Base-by-base conservation (phyloP, 2,329 filamentous ascomycete genomes). In the Raffaelea albimanens region DNA sequence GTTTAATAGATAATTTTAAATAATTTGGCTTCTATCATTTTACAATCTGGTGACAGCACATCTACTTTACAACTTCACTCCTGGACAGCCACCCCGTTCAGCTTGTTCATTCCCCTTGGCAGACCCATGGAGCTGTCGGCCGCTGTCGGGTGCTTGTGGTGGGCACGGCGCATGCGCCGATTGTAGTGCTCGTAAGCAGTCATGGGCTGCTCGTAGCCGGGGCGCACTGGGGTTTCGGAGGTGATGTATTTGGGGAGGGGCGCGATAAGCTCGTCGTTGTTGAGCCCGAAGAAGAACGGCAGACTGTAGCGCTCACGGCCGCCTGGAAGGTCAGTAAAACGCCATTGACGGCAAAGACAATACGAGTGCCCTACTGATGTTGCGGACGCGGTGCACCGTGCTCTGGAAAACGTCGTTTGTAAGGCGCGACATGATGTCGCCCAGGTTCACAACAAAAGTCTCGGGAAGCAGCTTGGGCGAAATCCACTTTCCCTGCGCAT, bases 371-470 rank as follows among this genome's bases (percentile, higher is more conserved):
- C 25, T 38, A 38, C 39, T 47, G n/a, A 18, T 48, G 21, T 50
- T 50, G 23, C 45, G 38, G 21, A 50, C 49, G 25, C 49, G 41
- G 25, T 48, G 49, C n/a, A 50, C 34, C 3, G 49, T 50, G 14
- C 45, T 48, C 16, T 39, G 42, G 31, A 47, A 48, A 14, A 22
- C 16, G 14, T 47, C 46, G 19, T 50, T 50, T 7, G 49, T 50
- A 18, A 50, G 41, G 2, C 49, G 44, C 38, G 39, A 36, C 8
- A 45, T 25, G 18, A 50, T 48, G 33, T 50, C 49, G n/a, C 45
- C 41, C 14, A 50, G 33, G 43, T 50, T 50, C n/a, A 50, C 46
- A 10, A 50, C 49, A 22, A 50, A 50, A 1, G 45, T 42, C 2
- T 46, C 31, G 3, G 45, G 45, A 10, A 43, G 23, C 18, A 43